A percentile compares a stretch with the other conserved stretches of the same genome.
phyloP scores from a whole-genome alignment of 2,329 filamentous ascomycete genomes.

The Rhexocercosporidium sp. region DNA sequence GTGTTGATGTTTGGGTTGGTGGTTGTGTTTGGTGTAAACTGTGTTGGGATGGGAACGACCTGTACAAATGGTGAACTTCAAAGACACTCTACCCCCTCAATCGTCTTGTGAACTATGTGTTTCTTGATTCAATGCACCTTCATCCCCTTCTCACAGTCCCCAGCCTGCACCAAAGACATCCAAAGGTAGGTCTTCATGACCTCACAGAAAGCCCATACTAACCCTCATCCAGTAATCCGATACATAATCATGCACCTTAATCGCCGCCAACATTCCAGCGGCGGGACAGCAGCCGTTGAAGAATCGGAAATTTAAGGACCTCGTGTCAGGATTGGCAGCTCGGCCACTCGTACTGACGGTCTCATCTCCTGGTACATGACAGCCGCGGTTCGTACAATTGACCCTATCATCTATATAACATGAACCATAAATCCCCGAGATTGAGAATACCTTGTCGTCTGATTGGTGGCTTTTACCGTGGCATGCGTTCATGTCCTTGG shows the following conservation, averaged over 20 bases:
- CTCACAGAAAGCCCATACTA: not conserved
- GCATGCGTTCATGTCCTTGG: not conserved
- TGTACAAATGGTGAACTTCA: not conserved
- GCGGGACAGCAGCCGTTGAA: not conserved
- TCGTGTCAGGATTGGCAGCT: not conserved
- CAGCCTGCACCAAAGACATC: not conserved
- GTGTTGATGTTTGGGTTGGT: not conserved
- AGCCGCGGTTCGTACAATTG: not conserved
- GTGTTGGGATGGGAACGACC: not conserved
- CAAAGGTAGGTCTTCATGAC: not conserved
- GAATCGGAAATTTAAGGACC: not conserved
- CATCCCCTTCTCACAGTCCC: too few species aligned
- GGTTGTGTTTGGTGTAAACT: not conserved
- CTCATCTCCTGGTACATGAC: not conserved
- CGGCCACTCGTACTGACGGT: not conserved
- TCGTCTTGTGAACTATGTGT: not conserved
- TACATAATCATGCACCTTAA: not conserved
- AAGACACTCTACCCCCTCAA: not conserved
- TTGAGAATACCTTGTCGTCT: not conserved
- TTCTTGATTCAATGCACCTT: too few species aligned
- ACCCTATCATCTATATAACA: not conserved
- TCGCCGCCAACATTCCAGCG: not conserved
- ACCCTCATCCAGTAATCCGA: not conserved
- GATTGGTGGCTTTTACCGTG: conserved; percentile 6
- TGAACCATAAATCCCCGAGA: not conserved